Evolutionary conservation across 177 flowering plant species (phyloP).

Genomic region (Vitis hybrid): DNA sequence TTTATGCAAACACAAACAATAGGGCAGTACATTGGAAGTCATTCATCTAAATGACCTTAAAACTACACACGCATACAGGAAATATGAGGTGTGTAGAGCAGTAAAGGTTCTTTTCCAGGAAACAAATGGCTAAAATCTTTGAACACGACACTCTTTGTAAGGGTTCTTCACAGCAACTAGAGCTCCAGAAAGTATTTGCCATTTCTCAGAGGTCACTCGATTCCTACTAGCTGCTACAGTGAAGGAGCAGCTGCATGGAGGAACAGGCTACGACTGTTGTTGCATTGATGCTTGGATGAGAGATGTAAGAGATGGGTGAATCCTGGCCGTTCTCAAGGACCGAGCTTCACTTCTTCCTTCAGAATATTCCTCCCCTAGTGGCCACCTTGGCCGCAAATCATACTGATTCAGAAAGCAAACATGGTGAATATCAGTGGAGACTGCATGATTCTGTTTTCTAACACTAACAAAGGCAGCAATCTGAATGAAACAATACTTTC

Average conservation of each 20-base stretch:
- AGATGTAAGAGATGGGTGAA: conserved; percentile 96
- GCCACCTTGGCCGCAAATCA: conserved; percentile 97
- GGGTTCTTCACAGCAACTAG: too few relatives aligned
- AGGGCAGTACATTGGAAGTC: too few relatives aligned
- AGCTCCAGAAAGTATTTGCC: too few relatives aligned
- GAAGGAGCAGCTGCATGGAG: not conserved
- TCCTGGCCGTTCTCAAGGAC: conserved; percentile 74
- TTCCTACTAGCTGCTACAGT: too few relatives aligned
- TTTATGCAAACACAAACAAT: too few relatives aligned
- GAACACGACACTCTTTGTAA: too few relatives aligned
- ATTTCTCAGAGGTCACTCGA: not conserved
- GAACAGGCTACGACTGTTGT: conserved; percentile 23
- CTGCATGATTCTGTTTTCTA: not conserved
- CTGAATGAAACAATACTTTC: not conserved
- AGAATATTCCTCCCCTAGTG: conserved; percentile 82
- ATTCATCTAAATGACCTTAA: too few relatives aligned
- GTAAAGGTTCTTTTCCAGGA: too few relatives aligned
- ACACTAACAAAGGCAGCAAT: not conserved
- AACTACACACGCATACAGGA: too few relatives aligned
- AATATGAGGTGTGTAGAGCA: too few relatives aligned
- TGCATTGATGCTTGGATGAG: conserved; percentile 68
- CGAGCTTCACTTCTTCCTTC: conserved; percentile 91
- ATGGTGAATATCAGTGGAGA: not conserved
- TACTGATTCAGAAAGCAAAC: conserved; percentile 37
- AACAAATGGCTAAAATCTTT: too few relatives aligned